A percentile compares a stretch with the other conserved stretches of the same genome.
Evolutionary conservation across 176 grass and related monocot genomes (phyloP).

Genomic region (Elaeis guineensis): DNA sequence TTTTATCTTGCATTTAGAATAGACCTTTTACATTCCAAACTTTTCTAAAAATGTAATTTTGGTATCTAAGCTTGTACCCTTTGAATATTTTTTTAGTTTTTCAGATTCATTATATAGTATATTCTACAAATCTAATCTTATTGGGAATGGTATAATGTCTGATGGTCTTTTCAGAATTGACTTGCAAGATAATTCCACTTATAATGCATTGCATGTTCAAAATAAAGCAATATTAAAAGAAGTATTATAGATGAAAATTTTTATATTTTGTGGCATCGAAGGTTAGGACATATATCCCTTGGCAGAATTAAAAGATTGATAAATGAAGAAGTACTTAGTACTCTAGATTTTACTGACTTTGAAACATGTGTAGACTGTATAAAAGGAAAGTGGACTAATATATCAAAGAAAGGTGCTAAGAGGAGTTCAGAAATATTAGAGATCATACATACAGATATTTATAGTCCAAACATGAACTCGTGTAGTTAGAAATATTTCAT

Average conservation of each 20-base stretch:
- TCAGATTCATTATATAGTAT: not conserved
- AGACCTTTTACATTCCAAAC: not conserved
- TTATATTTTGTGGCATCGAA: not conserved
- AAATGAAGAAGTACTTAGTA: not conserved
- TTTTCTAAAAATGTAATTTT: not conserved
- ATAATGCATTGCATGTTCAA: not conserved
- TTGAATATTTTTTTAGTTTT: not conserved
- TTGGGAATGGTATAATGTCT: not conserved
- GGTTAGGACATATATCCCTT: not conserved
- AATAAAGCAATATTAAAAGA: not conserved
- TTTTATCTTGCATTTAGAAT: not conserved
- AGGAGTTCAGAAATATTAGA: not conserved
- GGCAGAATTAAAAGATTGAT: constrained; percentile 3
- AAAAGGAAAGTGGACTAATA: not conserved
- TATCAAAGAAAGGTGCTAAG: not conserved
- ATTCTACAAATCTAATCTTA: not conserved
- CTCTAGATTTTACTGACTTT: not conserved
- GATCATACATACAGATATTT: too few relatives aligned
- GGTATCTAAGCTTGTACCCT: not conserved
- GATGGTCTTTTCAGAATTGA: not conserved
- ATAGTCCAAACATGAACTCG: too few relatives aligned
- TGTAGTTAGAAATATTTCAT: too few relatives aligned
- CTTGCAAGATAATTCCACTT: not conserved
- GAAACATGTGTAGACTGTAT: not conserved
- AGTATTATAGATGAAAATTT: not conserved